These are phyloP conservation scores for Picochlorum sp. DNA, from an alignment of 139 green algal species.

Conservation along the genomic window DNA sequence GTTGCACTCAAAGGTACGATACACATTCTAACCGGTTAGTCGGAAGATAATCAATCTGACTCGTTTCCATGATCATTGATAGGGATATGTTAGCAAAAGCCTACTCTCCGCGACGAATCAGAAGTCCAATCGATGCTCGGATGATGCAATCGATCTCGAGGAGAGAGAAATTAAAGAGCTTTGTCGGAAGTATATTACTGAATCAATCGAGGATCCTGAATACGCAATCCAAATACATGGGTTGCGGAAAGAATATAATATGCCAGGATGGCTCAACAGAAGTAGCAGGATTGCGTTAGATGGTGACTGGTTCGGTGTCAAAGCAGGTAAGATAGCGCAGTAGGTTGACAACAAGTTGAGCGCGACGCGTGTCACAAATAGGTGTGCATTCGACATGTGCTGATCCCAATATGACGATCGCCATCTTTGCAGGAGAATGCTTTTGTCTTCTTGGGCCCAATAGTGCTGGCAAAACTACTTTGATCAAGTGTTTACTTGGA, in stretches of 20 bases:
- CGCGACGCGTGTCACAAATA: slow-evolving; percentile 20
- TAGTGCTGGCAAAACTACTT: slow-evolving; percentile 52
- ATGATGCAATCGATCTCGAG: slow-evolving; percentile 25
- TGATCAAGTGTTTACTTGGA: slow-evolving; percentile 49
- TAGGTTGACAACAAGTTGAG: neutral
- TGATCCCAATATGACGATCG: slow-evolving; percentile 11
- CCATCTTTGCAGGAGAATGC: slow-evolving; percentile 32
- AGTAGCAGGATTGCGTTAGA: neutral
- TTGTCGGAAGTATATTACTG: slow-evolving; percentile 6
- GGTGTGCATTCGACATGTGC: too few species aligned
- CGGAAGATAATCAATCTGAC: too few species aligned
- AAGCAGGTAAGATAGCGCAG: slow-evolving; percentile 3
- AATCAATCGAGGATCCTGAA: neutral
- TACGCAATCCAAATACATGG: slow-evolving; percentile 59
- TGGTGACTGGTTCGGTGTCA: slow-evolving; percentile 4
- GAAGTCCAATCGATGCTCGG: neutral
- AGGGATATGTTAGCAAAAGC: too few species aligned
- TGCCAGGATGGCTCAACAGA: neutral
- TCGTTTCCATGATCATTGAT: too few species aligned
- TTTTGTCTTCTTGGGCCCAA: slow-evolving; percentile 58
- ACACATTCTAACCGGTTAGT: too few species aligned
- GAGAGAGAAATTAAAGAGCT: slow-evolving; percentile 7
- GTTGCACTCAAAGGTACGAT: too few species aligned
- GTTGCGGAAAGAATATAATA: slow-evolving; percentile 46
- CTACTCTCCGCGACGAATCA: neutral